Percentiles rank a stretch among this genome's conserved stretches.
Conservation (phyloP, 108 stramenopile genomes). For the Nitzschia sp. region DNA sequence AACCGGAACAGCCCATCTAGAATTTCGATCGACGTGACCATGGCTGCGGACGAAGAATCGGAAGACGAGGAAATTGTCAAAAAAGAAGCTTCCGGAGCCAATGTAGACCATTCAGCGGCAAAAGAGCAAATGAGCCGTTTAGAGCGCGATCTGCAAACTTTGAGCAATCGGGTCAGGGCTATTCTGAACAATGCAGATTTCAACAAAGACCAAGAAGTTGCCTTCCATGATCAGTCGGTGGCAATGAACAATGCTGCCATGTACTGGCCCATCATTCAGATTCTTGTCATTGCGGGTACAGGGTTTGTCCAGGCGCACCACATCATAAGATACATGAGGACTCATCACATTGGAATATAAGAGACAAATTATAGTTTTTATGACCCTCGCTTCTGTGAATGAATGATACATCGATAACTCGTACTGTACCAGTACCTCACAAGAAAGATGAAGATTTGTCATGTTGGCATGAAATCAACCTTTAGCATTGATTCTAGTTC, state of each 20-base stretch:
- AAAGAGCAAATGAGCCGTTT: slow-evolving; percentile 31
- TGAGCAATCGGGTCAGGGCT: slow-evolving; percentile 28
- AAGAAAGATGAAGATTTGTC: no score
- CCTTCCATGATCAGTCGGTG: slow-evolving; percentile 66
- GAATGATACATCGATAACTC: neutral
- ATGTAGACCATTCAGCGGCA: slow-evolving; percentile 19
- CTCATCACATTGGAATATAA: slow-evolving; percentile 51
- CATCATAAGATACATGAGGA: slow-evolving; percentile 64
- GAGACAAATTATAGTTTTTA: no score
- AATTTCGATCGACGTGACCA: slow-evolving; percentile 5
- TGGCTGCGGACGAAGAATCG: slow-evolving; percentile 1
- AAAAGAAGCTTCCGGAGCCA: neutral
- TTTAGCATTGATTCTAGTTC: no score
- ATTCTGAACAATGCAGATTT: slow-evolving; percentile 41
- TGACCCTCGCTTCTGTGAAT: neutral
- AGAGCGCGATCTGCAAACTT: slow-evolving; percentile 33
- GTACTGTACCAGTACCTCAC: no score
- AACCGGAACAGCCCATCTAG: slow-evolving; percentile 24
- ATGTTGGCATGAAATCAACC: no score
- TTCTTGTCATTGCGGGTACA: slow-evolving; percentile 59
- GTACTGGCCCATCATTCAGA: slow-evolving; percentile 78
- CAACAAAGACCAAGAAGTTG: slow-evolving; percentile 40
- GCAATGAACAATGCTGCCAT: slow-evolving; percentile 65
- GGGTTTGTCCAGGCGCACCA: slow-evolving; percentile 75
- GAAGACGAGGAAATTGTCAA: neutral